Conservation (phyloP, 2,329 filamentous ascomycete species). For the Ilyonectria mors-panacis region DNA sequence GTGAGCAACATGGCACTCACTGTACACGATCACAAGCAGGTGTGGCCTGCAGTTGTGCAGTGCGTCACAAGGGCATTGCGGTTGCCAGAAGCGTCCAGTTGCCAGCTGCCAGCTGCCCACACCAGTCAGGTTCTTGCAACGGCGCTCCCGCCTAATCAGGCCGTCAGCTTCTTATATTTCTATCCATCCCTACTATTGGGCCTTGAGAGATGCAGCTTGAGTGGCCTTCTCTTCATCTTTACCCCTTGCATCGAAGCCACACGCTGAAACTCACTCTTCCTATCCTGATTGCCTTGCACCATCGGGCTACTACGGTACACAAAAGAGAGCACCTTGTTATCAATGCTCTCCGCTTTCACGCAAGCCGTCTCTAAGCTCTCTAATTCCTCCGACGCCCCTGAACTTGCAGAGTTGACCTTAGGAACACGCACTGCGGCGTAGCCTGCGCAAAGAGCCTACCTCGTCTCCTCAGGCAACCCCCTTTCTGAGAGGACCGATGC, state of each 20-base stretch:
- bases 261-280: background rate
- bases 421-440: background rate
- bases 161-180: background rate
- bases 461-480: background rate
- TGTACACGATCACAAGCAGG: constrained; percentile 14
- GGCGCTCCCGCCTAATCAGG: background rate
- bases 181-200: background rate
- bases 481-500: background rate
- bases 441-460: background rate
- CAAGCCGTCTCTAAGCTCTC: background rate
- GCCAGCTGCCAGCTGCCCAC: background rate
- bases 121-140: background rate
- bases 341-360: background rate
- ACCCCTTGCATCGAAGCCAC: background rate
- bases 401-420: background rate
- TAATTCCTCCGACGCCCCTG: background rate
- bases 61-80: constrained; percentile 18
- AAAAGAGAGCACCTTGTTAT: background rate
- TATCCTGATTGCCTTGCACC: too few relatives aligned
- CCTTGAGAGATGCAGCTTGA: too few relatives aligned
- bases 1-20: background rate
- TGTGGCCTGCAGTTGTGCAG: constrained; percentile 12
- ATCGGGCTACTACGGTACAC: background rate
- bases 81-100: constrained; percentile 13
- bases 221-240: background rate